Base-by-base conservation (phyloP, 2,329 filamentous ascomycete species). In the Gaeumannomyces sp. region DNA sequence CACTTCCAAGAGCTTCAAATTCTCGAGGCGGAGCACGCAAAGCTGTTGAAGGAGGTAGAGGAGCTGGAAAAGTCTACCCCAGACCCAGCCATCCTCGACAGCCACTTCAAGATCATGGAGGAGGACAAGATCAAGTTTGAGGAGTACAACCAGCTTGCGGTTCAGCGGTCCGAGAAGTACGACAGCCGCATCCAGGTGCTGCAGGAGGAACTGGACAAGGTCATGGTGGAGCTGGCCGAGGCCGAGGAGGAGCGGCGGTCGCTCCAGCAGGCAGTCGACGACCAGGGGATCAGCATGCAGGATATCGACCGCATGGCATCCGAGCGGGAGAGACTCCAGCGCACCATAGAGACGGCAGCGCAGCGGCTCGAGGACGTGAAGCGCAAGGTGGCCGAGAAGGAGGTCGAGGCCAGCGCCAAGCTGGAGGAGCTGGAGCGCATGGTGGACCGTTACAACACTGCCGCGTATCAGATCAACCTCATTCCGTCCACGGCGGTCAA, bases 231-330 rank as follows among this genome's bases (percentile, higher is more conserved):
- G 71, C 80, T 96, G 45, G 83, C 85, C 66, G 90, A 92, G 71
- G 90, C 90, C 0, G 93, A 98, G 69, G 88, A 90, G 22, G 95
- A 99, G 75, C 87, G 92, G 67, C 80, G 86, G 58, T 83, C 84
- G 35, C 83, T 99, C 13, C 94, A 98, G 75, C 88, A 89, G 66
- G 88, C 90, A 35, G 93, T 99, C 33, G 95, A 98, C 76, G 89
- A 90, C 70, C 92, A 96, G 73, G 95, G 95, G 2, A 93, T 99
- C 74, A 96, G 93, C 72, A 96, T 97, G 78, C 91, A 95, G 78
- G 95, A 99, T 83, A 98, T 99, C 73, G 95, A 99, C 83, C 92
- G 95, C 76, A 97, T 99, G 94, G 97, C 93, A 70, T 89, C 91
- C 50, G 95, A 99, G 76, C 89, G 93, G 64, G 95, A 99, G 72